These are phyloP conservation scores for Patellifolia procumbens DNA, from an alignment of 179 eudicot species.

Conservation along the genomic window DNA sequence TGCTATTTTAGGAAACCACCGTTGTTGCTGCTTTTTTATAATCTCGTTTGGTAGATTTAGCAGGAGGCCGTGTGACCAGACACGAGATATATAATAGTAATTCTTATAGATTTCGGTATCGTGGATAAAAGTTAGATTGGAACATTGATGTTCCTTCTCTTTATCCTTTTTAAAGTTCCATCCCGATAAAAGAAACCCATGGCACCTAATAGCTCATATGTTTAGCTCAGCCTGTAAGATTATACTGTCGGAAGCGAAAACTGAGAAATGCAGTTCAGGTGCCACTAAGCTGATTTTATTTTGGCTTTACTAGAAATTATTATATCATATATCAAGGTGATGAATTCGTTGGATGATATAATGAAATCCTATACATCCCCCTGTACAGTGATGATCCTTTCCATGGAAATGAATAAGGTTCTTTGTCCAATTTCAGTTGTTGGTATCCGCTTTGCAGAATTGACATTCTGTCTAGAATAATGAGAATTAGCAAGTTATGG, in stretches of 20 bases:
- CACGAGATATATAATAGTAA: conserved; percentile 8
- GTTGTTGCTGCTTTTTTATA: conserved; percentile 18
- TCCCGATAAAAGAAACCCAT: conserved; percentile 12
- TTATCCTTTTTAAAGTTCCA: neutral
- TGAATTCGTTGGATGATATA: neutral
- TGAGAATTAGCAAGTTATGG: neutral
- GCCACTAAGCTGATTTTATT: conserved; percentile 12
- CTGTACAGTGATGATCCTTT: conserved; percentile 25
- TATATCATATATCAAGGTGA: neutral
- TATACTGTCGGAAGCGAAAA: neutral
- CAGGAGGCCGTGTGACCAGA: neutral
- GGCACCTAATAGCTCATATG: conserved; percentile 13
- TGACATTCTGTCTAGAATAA: neutral
- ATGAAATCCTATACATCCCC: neutral
- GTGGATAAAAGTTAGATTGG: conserved; percentile 12
- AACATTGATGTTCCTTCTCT: conserved; percentile 6
- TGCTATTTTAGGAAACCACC: neutral
- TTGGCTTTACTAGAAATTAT: neutral
- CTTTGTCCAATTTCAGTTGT: neutral
- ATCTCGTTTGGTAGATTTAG: conserved; percentile 21
- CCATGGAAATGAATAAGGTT: conserved; percentile 12
- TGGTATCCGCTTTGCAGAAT: neutral
- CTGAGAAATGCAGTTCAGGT: conserved; percentile 15
- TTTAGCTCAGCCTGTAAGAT: conserved; percentile 12
- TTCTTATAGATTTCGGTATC: conserved; percentile 11